Evolutionary conservation across 2,329 filamentous ascomycete genomes (phyloP), one percentile per base, ranked within the genome.

Genomic region (Nigrospora sphaerica): DNA sequence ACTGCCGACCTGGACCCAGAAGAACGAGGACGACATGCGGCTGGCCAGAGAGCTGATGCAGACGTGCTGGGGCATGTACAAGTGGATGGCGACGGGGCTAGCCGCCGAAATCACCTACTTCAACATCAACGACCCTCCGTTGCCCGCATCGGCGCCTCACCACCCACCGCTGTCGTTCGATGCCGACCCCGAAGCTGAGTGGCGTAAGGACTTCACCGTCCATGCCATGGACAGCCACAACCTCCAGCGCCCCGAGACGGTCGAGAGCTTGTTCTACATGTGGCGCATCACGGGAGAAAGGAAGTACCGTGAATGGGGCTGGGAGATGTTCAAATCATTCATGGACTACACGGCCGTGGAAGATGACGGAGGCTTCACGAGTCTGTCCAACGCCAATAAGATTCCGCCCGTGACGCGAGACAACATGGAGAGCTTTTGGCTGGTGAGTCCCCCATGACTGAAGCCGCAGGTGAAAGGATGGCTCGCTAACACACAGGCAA

Each of bases 351-450:
- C 88, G 1, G 81, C 86, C 7, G 85, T 95, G 3, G 75, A 80
- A 38, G 85, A 91, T 35, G 81, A 82, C 34, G 83, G 83, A 35
- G 90, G 90, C 0, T 97, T 95, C 62, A 89, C 88, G 1, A 91
- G 86, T 54, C 73, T 97, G 50, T 75, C 75, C 16, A 81, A 95
- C 61, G 91, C 90, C 23, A 83, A 85, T 54, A 67, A 68, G 6
- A 67, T 93, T 11, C 90, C 91, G 17, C 81, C 89, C 0, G 65
- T 72, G 13, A 71, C 73, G 39, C 76, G 81, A 49, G 92, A 98
- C 66, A 97, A 97, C 57, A 96, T 98, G 92, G 93, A 98, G 70
- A 95, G 89, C 62, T 97, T 97, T 70, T 98, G 93, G 93, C 79
- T 98, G 73, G 86, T 88, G 69, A 70, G 85, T 72, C 43, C 35